Percentiles rank a stretch among this genome's conserved stretches.
These are phyloP conservation scores for Phycomyces blakesleeanus DNA, from an alignment of 192 early-diverging fungal genomes.

Conservation along the genomic window DNA sequence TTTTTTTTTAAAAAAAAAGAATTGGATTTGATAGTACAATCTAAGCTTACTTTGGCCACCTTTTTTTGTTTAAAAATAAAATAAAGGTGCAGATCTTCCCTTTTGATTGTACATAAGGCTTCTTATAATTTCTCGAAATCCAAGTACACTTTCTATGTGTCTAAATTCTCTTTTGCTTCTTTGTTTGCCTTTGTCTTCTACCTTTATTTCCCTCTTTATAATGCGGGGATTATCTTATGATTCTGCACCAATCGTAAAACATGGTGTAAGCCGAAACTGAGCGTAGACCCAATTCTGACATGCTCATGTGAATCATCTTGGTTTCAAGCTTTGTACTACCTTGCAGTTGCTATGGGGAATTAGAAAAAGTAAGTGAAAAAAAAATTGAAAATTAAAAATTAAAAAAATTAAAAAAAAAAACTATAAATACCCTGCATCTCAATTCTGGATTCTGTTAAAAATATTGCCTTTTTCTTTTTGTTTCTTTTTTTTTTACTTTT, in stretches of 20 bases:
- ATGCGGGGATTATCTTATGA: no score
- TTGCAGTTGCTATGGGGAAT: no score
- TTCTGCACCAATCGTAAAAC: no score
- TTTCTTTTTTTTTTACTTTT: not conserved
- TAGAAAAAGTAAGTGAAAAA: not conserved
- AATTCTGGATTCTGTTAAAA: slow-evolving; percentile 2
- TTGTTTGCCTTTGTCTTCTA: no score
- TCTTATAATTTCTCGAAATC: not conserved
- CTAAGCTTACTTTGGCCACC: not conserved
- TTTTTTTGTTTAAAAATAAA: no score
- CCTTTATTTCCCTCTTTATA: no score
- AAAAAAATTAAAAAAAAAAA: slow-evolving; percentile 1
- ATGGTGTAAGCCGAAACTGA: no score
- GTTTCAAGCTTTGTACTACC: no score
- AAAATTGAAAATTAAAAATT: not conserved
- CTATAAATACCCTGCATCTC: not conserved
- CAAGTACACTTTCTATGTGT: not conserved
- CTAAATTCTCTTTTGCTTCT: no score
- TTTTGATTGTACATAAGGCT: not conserved
- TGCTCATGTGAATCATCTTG: no score
- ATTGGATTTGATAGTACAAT: not conserved
- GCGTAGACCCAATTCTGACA: no score
- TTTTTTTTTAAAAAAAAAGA: not conserved
- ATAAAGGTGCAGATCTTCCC: not conserved
- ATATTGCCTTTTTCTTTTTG: not conserved